phyloP scores from a whole-genome alignment of 805 yeast genomes.

The Lachancea sp. region DNA sequence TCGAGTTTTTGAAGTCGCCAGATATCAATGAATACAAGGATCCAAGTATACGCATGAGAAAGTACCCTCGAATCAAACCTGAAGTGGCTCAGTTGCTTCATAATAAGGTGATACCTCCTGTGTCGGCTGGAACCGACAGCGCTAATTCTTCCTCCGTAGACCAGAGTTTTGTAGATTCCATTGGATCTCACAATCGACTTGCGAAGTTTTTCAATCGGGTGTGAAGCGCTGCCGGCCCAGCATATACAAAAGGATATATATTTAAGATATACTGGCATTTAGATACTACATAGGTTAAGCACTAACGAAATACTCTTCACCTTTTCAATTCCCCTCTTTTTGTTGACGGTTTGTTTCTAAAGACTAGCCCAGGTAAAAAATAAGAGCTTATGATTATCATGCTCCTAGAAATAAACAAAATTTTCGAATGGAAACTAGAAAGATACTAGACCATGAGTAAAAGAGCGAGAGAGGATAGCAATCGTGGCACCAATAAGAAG shows the following conservation, averaged over 20 bases:
- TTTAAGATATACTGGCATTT: background rate
- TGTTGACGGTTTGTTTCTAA: no score
- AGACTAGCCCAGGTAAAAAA: background rate
- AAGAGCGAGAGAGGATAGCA: conserved; percentile 2
- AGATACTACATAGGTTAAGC: background rate
- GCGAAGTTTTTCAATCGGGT: conserved; percentile 26
- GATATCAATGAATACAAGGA: conserved; percentile 58
- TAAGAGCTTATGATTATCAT: background rate
- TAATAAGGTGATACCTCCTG: conserved; percentile 36
- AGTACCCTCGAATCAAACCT: conserved; percentile 66
- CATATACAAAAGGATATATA: background rate
- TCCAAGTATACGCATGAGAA: conserved; percentile 48
- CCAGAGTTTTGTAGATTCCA: conserved; percentile 7
- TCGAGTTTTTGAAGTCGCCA: conserved; percentile 62
- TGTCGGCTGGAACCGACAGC: conserved; percentile 8
- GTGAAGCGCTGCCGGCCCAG: conserved; percentile 5
- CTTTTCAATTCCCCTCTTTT: no score
- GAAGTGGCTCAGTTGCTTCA: conserved; percentile 62
- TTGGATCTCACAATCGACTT: conserved; percentile 16
- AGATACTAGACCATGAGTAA: background rate
- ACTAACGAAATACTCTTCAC: no score
- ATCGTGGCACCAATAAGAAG: conserved; percentile 3
- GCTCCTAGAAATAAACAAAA: no score
- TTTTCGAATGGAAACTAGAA: no score
- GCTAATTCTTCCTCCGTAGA: conserved; percentile 4